Conservation (phyloP, 257 asterid species). For the Knoxia roxburghii region DNA sequence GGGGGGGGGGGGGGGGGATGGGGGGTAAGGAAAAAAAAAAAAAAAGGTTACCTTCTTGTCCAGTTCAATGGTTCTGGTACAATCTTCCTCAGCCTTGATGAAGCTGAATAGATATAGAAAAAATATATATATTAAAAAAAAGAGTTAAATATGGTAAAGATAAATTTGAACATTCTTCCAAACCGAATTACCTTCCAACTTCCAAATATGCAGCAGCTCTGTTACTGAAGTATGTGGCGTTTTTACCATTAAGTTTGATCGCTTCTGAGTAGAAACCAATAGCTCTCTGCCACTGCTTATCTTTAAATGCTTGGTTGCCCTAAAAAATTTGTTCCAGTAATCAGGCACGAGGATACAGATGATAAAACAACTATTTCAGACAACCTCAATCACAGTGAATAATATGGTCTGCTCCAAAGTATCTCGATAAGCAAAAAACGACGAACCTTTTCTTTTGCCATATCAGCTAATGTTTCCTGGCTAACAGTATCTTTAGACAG, state of each 20-base stretch:
- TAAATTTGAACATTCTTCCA: slow-evolving; percentile 6
- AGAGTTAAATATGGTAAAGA: background rate
- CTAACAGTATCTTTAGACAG: slow-evolving; percentile 40
- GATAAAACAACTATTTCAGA: background rate
- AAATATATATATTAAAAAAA: slow-evolving; percentile 7
- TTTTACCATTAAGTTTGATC: slow-evolving; percentile 69
- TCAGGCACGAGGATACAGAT: background rate
- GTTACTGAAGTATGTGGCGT: slow-evolving; percentile 84
- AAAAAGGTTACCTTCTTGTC: slow-evolving; percentile 70
- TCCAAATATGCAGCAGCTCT: slow-evolving; percentile 93
- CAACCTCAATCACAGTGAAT: background rate
- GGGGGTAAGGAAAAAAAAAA: too few relatives aligned
- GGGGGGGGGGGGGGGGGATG: too few relatives aligned
- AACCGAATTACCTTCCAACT: slow-evolving; percentile 48
- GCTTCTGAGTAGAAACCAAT: slow-evolving; percentile 86
- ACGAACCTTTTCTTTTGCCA: slow-evolving; percentile 87
- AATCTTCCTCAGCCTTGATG: slow-evolving; percentile 82
- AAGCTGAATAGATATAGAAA: slow-evolving; percentile 36
- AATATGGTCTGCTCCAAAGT: background rate
- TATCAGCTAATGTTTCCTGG: slow-evolving; percentile 77
- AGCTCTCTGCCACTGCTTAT: slow-evolving; percentile 85
- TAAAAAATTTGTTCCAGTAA: slow-evolving; percentile 13
- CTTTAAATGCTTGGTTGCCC: slow-evolving; percentile 98
- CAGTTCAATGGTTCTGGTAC: slow-evolving; percentile 80
- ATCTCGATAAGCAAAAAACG: slow-evolving; percentile 1